phyloP scores from a whole-genome alignment of 129 eudicot genomes.

The Lactuca saligna region DNA sequence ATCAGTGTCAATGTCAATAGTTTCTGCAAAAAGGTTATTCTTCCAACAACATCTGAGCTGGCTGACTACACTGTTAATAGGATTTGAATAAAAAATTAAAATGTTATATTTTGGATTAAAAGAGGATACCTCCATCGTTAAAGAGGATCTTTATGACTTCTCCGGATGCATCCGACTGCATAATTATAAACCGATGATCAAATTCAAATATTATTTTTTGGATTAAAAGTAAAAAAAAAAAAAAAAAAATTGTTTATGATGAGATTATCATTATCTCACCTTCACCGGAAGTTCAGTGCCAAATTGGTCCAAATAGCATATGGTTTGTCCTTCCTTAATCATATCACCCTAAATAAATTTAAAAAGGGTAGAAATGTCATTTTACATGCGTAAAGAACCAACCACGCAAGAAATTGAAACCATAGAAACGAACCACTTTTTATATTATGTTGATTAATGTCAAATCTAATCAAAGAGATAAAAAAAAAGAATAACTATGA shows the following conservation, averaged over 20 bases:
- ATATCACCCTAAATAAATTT: constrained; percentile 54
- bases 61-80: too few species aligned
- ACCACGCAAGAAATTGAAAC: too few species aligned
- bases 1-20: too few species aligned
- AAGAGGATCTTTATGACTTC: constrained; percentile 80
- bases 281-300: constrained; percentile 71
- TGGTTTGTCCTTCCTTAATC: constrained; percentile 73
- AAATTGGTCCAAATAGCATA: constrained; percentile 84
- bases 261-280: constrained; percentile 36
- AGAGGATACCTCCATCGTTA: constrained; percentile 69
- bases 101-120: neutral
- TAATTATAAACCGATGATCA: constrained; percentile 4
- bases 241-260: neutral
- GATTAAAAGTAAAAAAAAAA: neutral
- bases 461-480: too few species aligned
- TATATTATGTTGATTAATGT: too few species aligned
- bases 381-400: too few species aligned
- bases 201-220: constrained; percentile 9
- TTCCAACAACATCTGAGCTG: too few species aligned
- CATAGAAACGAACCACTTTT: too few species aligned
- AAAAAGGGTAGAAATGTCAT: neutral
- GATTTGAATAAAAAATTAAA: too few species aligned
- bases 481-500: too few species aligned
- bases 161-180: constrained; percentile 85
- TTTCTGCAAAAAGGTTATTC: too few species aligned